Evolutionary conservation across 495 filamentous ascomycete genomes (phyloP).

Genomic region (Xylaria grammica): DNA sequence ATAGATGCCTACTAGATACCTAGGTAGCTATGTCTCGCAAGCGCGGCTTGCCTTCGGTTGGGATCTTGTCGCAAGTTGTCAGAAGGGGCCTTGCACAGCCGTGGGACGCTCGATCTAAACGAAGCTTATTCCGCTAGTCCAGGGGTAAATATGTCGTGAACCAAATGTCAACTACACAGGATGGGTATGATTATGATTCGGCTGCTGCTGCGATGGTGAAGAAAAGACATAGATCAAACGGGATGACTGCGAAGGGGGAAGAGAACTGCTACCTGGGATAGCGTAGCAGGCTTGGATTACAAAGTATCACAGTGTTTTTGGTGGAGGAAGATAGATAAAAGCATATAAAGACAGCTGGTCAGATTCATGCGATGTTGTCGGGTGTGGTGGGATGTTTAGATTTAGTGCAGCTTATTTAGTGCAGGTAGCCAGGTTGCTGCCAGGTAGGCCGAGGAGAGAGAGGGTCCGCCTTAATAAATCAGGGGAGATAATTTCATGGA

Average conservation of each 20-base stretch:
- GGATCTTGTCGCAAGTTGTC: no score
- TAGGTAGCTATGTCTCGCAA: neutral
- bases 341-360: constrained; percentile 24
- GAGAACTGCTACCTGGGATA: neutral
- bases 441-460: constrained; percentile 1
- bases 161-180: constrained; percentile 1
- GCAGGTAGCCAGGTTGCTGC: neutral
- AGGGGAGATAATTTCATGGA: constrained; percentile 13
- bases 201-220: constrained; percentile 8
- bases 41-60: neutral
- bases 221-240: constrained; percentile 15
- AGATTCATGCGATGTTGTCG: constrained; percentile 22
- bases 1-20: no score
- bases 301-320: constrained; percentile 7
- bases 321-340: constrained; percentile 2
- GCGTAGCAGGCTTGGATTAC: constrained; percentile 1
- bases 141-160: constrained; percentile 17
- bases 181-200: constrained; percentile 2
- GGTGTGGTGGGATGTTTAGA: constrained; percentile 21
- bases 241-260: neutral
- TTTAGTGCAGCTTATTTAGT: neutral
- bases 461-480: constrained; percentile 19
- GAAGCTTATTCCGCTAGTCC: constrained; percentile 22
- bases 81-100: no score
- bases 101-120: no score